These are phyloP conservation scores for Skeletonema marinoi DNA, from an alignment of 108 stramenopile species.

Conservation along the genomic window DNA sequence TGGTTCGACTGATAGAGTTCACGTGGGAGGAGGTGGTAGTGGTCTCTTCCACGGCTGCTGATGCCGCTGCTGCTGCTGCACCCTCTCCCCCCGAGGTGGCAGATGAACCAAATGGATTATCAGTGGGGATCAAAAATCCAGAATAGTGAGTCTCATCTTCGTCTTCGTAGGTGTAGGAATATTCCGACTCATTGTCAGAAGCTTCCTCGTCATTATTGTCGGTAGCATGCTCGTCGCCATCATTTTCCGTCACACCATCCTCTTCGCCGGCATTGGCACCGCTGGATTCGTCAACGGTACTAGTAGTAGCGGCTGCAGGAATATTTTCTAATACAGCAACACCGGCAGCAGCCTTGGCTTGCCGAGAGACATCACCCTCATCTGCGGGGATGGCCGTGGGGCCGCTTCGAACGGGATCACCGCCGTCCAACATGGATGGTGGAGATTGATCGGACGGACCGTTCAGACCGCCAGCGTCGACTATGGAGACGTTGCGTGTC, in stretches of 20 bases:
- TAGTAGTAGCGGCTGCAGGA: not conserved
- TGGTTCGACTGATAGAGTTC: not conserved
- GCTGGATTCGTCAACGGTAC: not conserved
- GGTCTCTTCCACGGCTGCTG: slow-evolving; percentile 1
- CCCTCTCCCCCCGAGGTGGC: slow-evolving; percentile 16
- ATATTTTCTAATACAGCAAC: not conserved
- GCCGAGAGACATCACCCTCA: not conserved
- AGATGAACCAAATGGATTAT: slow-evolving; percentile 5
- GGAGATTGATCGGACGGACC: not conserved
- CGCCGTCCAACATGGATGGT: not conserved
- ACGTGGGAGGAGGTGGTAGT: not conserved
- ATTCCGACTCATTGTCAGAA: slow-evolving; percentile 60
- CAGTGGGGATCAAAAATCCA: slow-evolving; percentile 67
- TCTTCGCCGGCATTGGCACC: slow-evolving; percentile 3
- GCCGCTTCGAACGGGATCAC: not conserved
- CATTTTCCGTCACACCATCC: not conserved
- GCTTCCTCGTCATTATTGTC: slow-evolving; percentile 38
- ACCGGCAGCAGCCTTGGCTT: not conserved
- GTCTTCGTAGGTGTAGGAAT: slow-evolving; percentile 82
- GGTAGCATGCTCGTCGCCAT: slow-evolving; percentile 21
- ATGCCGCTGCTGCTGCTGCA: slow-evolving; percentile 1
- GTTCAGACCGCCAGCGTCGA: not conserved
- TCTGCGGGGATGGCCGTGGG: not conserved
- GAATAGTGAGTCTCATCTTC: slow-evolving; percentile 81
- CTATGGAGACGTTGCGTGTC: not conserved